These are phyloP conservation scores for Alternaria brassicicola DNA, from an alignment of 2,329 filamentous ascomycete species.

Conservation along the genomic window DNA sequence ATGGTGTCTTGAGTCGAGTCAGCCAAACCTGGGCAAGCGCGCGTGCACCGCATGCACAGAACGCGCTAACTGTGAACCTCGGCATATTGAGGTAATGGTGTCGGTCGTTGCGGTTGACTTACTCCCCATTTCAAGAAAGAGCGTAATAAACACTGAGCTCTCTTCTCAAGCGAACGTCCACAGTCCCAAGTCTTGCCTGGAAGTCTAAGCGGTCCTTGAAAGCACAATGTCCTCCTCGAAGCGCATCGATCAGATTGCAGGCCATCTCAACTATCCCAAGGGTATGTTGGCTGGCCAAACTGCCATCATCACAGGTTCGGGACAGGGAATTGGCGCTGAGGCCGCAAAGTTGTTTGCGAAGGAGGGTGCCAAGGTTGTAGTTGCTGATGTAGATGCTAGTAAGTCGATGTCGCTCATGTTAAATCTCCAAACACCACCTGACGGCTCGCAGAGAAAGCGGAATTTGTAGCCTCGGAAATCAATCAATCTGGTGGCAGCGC, in stretches of 20 bases:
- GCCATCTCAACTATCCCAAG: conserved; percentile 81
- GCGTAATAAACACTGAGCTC: neutral
- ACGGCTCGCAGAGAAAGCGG: conserved; percentile 66
- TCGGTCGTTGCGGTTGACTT: conserved; percentile 18
- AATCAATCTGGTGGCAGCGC: conserved; percentile 70
- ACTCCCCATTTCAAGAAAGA: conserved; percentile 23
- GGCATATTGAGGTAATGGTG: conserved; percentile 14
- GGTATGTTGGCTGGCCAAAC: conserved; percentile 80
- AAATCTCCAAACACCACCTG: conserved; percentile 13
- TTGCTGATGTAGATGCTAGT: conserved; percentile 82
- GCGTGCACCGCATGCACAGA: neutral
- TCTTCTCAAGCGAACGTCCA: neutral
- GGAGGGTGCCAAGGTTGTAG: conserved; percentile 82
- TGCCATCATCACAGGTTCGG: conserved; percentile 85
- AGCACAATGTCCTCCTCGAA: conserved; percentile 24
- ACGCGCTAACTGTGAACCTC: conserved; percentile 19
- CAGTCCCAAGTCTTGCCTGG: neutral
- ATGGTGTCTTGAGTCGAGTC: conserved; percentile 7
- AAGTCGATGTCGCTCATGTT: neutral
- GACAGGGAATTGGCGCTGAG: conserved; percentile 88
- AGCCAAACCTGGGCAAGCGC: conserved; percentile 6
- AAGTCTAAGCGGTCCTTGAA: neutral
- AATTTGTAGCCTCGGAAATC: conserved; percentile 72
- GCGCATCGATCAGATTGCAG: conserved; percentile 72
- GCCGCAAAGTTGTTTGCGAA: conserved; percentile 81